phyloP scores from a whole-genome alignment of 179 eudicot genomes.

The Monotropa hypopitys region DNA sequence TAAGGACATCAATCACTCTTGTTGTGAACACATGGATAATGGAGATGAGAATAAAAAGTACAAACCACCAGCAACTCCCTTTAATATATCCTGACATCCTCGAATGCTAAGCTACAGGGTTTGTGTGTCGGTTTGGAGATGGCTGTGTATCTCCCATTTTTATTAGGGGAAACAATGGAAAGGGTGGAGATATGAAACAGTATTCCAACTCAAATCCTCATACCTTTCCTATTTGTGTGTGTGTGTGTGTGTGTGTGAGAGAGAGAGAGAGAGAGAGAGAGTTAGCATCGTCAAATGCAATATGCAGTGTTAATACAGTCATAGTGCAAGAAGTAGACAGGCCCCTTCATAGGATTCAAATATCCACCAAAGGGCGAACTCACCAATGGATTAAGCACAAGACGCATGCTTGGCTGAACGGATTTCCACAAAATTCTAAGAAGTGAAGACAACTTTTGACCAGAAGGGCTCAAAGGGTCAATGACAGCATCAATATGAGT shows the following conservation, averaged over 20 bases:
- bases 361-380: constrained; percentile 13
- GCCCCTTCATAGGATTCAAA: not conserved
- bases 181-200: not conserved
- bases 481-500: constrained; percentile 90
- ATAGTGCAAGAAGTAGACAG: not conserved
- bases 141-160: not conserved
- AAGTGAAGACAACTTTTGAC: constrained; percentile 80
- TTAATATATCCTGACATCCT: not conserved
- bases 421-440: constrained; percentile 56
- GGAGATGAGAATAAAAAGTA: not conserved
- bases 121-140: not conserved
- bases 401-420: constrained; percentile 85
- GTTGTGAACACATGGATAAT: not conserved
- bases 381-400: constrained; percentile 89
- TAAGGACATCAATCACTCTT: not conserved
- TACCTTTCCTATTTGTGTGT: not conserved
- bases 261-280: not conserved
- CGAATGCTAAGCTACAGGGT: not conserved
- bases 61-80: not conserved
- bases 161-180: not conserved
- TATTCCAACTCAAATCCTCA: not conserved
- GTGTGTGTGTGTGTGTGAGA: no score
- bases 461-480: constrained; percentile 88
- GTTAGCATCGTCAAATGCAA: not conserved
- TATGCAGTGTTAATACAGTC: not conserved